These are phyloP conservation scores for Trametes cingulata DNA, from an alignment of 768 basidiomycete genomes.

Conservation along the genomic window DNA sequence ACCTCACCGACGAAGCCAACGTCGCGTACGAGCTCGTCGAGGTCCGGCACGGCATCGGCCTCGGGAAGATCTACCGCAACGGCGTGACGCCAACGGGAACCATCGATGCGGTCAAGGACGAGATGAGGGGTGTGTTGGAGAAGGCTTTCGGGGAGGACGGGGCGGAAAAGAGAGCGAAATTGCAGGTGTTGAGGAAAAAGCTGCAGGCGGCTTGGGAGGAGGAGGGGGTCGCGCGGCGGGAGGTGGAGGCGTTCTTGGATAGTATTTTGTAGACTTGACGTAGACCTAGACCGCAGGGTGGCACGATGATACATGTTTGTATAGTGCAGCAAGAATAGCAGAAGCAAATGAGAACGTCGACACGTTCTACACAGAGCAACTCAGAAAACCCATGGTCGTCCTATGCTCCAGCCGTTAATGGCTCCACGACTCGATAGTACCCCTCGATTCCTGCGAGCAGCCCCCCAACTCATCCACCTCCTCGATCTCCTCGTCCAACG, in stretches of 20 bases:
- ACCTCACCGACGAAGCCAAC: constrained; percentile 21
- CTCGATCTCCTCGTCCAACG: not conserved
- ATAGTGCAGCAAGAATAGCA: no score
- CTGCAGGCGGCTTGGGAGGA: constrained; percentile 12
- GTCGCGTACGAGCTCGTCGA: constrained; percentile 32
- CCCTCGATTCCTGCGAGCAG: constrained; percentile 27
- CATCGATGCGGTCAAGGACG: constrained; percentile 24
- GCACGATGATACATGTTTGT: not conserved
- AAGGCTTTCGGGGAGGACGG: constrained; percentile 29
- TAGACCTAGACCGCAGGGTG: no score
- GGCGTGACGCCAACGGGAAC: constrained; percentile 25
- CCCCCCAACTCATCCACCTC: not conserved
- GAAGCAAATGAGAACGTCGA: no score
- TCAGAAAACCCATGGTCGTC: no score
- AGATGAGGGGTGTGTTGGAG: constrained; percentile 20
- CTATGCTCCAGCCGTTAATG: no score
- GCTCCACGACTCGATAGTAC: constrained; percentile 45
- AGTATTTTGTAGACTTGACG: no score
- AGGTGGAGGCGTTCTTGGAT: constrained; percentile 3
- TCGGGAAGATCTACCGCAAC: constrained; percentile 1
- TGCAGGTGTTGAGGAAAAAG: constrained; percentile 8
- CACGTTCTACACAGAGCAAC: no score
- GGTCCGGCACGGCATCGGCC: constrained; percentile 20
- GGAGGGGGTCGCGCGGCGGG: constrained; percentile 4
- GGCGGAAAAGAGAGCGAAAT: constrained; percentile 25